A percentile compares a stretch with the other conserved stretches of the same genome.
These are phyloP conservation scores for Lachnellula suecica DNA, from an alignment of 2,329 filamentous ascomycete species.

Conservation along the genomic window DNA sequence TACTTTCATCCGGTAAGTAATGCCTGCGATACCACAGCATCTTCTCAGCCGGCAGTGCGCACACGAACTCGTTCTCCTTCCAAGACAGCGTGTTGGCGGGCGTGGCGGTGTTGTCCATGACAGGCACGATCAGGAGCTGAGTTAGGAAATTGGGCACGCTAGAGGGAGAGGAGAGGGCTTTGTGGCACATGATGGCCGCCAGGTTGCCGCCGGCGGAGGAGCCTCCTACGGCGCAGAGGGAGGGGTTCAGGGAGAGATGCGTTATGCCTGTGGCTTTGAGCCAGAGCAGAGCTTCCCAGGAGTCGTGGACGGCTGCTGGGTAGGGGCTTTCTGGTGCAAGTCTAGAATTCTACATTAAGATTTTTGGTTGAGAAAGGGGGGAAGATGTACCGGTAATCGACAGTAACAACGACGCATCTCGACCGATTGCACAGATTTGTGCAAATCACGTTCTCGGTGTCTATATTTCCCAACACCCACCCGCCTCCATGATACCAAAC, in stretches of 20 bases:
- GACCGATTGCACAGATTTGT: slow-evolving; percentile 51
- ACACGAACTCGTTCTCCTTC: slow-evolving; percentile 48
- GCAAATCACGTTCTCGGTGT: slow-evolving; percentile 56
- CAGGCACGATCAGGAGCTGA: slow-evolving; percentile 57
- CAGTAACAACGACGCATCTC: slow-evolving; percentile 52
- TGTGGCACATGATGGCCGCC: slow-evolving; percentile 52
- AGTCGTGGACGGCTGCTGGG: slow-evolving; percentile 56
- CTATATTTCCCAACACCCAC: slow-evolving; percentile 57
- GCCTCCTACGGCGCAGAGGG: slow-evolving; percentile 46
- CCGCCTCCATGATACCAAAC: slow-evolving; percentile 59
- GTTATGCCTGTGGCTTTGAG: slow-evolving; percentile 20
- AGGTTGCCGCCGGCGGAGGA: slow-evolving; percentile 54
- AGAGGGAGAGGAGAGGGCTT: slow-evolving; percentile 30
- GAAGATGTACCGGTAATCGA: slow-evolving; percentile 50
- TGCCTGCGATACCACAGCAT: slow-evolving; percentile 62
- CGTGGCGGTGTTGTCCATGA: slow-evolving; percentile 56
- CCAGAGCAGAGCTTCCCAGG: slow-evolving; percentile 55
- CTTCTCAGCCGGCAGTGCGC: slow-evolving; percentile 53
- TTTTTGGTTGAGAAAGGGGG: neutral
- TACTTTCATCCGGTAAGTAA: slow-evolving; percentile 49
- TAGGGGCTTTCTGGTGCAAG: slow-evolving; percentile 57
- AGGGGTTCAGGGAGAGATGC: slow-evolving; percentile 40
- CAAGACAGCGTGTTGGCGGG: slow-evolving; percentile 45
- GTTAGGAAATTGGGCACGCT: slow-evolving; percentile 39
- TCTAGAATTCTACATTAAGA: slow-evolving; percentile 30